phyloP scores from a whole-genome alignment of 2,329 filamentous ascomycete species.

The Cladosporium sp. region DNA sequence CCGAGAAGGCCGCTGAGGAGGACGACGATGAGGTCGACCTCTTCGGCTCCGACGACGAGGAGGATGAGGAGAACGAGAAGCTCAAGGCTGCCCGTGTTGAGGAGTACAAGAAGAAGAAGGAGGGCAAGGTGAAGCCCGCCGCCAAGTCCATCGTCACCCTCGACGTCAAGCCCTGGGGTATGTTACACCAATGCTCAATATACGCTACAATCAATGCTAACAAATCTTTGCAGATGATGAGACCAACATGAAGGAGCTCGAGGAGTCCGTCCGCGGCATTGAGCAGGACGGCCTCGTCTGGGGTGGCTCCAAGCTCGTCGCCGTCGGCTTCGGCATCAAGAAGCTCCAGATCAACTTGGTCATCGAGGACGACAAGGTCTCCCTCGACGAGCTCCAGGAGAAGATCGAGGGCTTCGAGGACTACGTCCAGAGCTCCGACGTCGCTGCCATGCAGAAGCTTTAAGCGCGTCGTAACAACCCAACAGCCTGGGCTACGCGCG shows the following conservation, averaged over 20 bases:
- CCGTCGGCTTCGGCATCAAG: constrained; percentile 96
- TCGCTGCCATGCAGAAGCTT: constrained; percentile 89
- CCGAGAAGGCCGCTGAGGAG: constrained; percentile 63
- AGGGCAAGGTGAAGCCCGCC: constrained; percentile 79
- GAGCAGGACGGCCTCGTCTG: constrained; percentile 93
- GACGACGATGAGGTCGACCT: constrained; percentile 88
- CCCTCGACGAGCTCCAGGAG: constrained; percentile 79
- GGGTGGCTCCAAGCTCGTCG: constrained; percentile 84
- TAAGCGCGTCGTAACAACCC: constrained; percentile 46
- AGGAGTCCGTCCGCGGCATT: constrained; percentile 75
- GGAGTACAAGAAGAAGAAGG: constrained; percentile 97
- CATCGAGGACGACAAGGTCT: constrained; percentile 95
- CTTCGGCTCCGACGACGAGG: constrained; percentile 90
- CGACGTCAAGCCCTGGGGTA: constrained; percentile 99
- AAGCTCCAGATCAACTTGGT: constrained; percentile 99
- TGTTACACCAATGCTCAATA: constrained; percentile 30
- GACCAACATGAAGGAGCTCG: constrained; percentile 82
- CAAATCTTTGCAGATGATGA: constrained; percentile 62
- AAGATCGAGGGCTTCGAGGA: constrained; percentile 86
- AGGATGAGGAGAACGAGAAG: constrained; percentile 79
- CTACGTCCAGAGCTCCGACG: constrained; percentile 89
- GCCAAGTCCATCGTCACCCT: constrained; percentile 96
- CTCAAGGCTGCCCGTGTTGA: constrained; percentile 85
- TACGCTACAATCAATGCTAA: not conserved
- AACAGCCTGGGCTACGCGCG: constrained; percentile 3